Evolutionary conservation across 164 flowering plant genomes (phyloP).

Genomic region (Chloranthus sessilifolius): DNA sequence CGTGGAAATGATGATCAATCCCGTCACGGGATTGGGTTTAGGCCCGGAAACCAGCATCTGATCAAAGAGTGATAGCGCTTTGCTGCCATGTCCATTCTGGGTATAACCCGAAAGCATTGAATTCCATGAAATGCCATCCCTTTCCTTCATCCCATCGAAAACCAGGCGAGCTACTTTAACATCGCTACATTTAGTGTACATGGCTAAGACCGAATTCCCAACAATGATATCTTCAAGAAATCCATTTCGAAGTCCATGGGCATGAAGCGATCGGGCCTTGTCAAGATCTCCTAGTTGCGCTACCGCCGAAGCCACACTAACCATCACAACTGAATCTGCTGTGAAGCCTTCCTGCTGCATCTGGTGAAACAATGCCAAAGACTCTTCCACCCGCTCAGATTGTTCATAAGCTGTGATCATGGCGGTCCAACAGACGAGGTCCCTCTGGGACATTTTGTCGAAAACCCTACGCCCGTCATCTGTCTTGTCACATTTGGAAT

Average conservation of each 20-base stretch:
- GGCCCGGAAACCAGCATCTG: slow-evolving; percentile 27
- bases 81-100: slow-evolving; percentile 39
- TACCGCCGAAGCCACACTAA: slow-evolving; percentile 39
- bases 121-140: slow-evolving; percentile 45
- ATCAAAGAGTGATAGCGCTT: slow-evolving; percentile 34
- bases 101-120: slow-evolving; percentile 36
- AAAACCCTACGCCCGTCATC: slow-evolving; percentile 30
- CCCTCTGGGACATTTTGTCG: slow-evolving; percentile 35
- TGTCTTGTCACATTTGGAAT: slow-evolving; percentile 23
- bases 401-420: slow-evolving; percentile 46
- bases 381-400: slow-evolving; percentile 21
- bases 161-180: slow-evolving; percentile 24
- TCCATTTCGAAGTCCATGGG: slow-evolving; percentile 22
- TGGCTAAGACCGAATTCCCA: slow-evolving; percentile 32
- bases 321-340: slow-evolving; percentile 29
- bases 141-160: slow-evolving; percentile 26
- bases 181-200: slow-evolving; percentile 33
- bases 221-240: slow-evolving; percentile 27
- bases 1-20: slow-evolving; percentile 29
- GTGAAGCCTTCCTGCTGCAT: slow-evolving; percentile 32
- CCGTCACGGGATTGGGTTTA: slow-evolving; percentile 33
- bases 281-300: slow-evolving; percentile 31
- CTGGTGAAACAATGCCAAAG: slow-evolving; percentile 23
- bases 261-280: slow-evolving; percentile 31
- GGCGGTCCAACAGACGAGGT: slow-evolving; percentile 38